Evolutionary conservation across 768 basidiomycete species (phyloP), one percentile per base, ranked within the genome.

Genomic region (Mycena pura): DNA sequence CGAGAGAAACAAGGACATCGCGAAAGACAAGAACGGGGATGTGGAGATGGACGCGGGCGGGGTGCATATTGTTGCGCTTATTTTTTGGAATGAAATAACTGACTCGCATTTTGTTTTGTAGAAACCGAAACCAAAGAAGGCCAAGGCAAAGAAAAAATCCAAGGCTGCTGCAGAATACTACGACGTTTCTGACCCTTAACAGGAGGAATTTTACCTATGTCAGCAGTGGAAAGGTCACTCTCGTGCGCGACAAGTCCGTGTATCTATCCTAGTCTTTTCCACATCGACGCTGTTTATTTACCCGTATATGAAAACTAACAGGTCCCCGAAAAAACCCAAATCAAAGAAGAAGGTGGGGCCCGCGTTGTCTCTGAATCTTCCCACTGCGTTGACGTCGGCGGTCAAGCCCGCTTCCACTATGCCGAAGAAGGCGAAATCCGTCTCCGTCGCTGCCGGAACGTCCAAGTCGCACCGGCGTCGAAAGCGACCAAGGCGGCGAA

Each of bases 151-250:
- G 32, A 61, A 48, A 46, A 65, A 65, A 28, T 25, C 49, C 39
- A 84, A 80, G 57, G 72, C 74, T 1, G 79, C 80, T 0, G 76
- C 86, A 21, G 92, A 91, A 70, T 93, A 95, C 69, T 99, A 99
- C 80, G 96, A 99, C 77, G 80, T 89, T 19, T 78, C 82, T 0
- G 97, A 99, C 77, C 91, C 93, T 0, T 99, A 91, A 73, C 93
- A 96, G 69, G 88, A 91, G 59, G 94, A 93, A 1, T 97, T 96
- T n/a, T n/a, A n/a, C n/a, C 79, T 96, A 95, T 70, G 95, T 98
- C 11, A 92, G 90, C 6, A 85, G 85, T 28, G 95, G 95, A 2
- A 90, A 93, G 69, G 91, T 98, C 14, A 93, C 93, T 4, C 73
- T 98, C 13, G 79, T 94, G 69, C 91, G 91, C 71, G 91, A 95